These are phyloP conservation scores for Panus rudis DNA, from an alignment of 768 basidiomycete genomes.

Conservation along the genomic window DNA sequence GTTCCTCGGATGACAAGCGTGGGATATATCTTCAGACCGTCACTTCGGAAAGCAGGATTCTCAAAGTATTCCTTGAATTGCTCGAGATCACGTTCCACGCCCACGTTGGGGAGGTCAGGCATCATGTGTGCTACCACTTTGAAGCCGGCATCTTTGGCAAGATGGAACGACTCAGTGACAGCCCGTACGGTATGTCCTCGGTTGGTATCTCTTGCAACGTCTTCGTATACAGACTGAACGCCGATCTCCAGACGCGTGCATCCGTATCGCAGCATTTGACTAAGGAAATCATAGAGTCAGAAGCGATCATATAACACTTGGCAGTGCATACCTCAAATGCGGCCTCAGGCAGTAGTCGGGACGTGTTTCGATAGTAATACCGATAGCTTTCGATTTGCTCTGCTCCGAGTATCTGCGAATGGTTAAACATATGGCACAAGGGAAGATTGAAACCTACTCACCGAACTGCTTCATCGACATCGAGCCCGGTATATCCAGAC, in stretches of 20 bases:
- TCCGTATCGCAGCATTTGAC: conserved; percentile 98
- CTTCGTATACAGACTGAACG: conserved; percentile 98
- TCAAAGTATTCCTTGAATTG: conserved; percentile 99
- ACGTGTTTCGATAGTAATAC: conserved; percentile 97
- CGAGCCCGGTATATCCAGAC: conserved; percentile 87
- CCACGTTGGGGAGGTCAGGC: conserved; percentile 97
- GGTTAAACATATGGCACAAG: not conserved
- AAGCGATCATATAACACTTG: not conserved
- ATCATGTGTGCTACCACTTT: conserved; percentile 99
- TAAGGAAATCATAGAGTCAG: conserved; percentile 22
- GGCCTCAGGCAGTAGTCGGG: conserved; percentile 98
- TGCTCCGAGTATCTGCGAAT: conserved; percentile 82
- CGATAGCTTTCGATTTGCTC: conserved; percentile 97
- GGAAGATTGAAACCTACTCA: conserved; percentile 27
- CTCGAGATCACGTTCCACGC: conserved; percentile 92
- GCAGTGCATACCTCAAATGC: conserved; percentile 68
- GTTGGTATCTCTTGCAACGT: conserved; percentile 97
- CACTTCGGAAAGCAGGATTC: conserved; percentile 94
- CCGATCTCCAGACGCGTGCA: conserved; percentile 98
- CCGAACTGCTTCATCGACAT: conserved; percentile 95
- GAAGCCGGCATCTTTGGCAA: conserved; percentile 98
- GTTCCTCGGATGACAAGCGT: conserved; percentile 97
- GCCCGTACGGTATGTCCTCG: conserved; percentile 98
- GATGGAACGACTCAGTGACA: conserved; percentile 93
- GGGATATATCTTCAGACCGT: conserved; percentile 97